These are phyloP conservation scores for Inga oerstediana DNA, from an alignment of 306 rosid genomes.

Conservation along the genomic window DNA sequence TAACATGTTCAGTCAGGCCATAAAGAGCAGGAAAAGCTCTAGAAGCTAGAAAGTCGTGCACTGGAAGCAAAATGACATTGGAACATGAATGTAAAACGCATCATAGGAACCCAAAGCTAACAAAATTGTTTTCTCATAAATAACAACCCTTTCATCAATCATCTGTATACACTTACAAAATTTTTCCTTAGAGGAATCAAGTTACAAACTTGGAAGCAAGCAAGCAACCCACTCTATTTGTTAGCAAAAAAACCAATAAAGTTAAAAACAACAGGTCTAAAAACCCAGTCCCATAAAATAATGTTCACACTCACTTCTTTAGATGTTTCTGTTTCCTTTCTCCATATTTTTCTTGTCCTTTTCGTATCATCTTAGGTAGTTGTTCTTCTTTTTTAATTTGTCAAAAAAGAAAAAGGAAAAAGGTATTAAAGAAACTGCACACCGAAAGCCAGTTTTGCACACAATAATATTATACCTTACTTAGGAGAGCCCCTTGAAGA, in stretches of 20 bases:
- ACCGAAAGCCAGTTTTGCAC: conserved; percentile 41
- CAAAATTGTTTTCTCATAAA: neutral
- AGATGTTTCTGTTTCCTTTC: neutral
- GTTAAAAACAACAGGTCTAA: neutral
- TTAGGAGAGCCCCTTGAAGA: neutral
- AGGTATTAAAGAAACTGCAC: conserved; percentile 47
- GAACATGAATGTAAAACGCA: neutral
- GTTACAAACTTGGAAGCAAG: conserved; percentile 41
- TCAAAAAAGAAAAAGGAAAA: neutral
- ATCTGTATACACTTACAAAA: conserved; percentile 36
- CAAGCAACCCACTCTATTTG: conserved; percentile 36
- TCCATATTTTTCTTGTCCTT: neutral
- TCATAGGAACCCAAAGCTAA: conserved; percentile 13
- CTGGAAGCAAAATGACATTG: neutral
- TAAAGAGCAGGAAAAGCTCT: neutral
- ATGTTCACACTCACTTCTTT: conserved; percentile 18
- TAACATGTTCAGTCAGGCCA: neutral
- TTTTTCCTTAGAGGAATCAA: conserved; percentile 35
- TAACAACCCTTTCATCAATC: conserved; percentile 32
- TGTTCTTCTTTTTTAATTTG: neutral
- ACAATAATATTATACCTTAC: conserved; percentile 28
- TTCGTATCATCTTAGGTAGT: conserved; percentile 15
- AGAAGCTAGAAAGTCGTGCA: neutral
- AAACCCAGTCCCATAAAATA: neutral
- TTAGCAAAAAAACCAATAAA: conserved; percentile 37